Conservation (phyloP, 1,139 yeast genomes). For the Diutina ranongensis region DNA sequence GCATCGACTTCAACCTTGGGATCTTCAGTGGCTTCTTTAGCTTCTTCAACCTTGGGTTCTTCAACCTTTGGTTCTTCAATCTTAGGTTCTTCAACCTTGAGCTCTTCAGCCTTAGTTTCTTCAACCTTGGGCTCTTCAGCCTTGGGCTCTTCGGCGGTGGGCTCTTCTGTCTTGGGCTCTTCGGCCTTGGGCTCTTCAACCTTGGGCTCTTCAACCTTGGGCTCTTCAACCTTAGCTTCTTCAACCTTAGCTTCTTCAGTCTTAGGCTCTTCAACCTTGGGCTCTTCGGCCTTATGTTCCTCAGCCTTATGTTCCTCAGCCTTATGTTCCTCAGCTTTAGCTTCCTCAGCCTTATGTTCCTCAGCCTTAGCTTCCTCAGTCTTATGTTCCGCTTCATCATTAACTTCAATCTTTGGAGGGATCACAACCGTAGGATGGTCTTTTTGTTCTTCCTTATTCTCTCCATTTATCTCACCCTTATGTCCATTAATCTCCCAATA, state of each 20-base stretch:
- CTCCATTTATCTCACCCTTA: neutral
- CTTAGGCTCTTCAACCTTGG: too few relatives aligned
- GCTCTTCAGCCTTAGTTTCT: conserved; percentile 1
- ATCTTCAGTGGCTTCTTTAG: neutral
- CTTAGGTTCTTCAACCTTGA: neutral
- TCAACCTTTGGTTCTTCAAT: neutral
- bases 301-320: too few relatives aligned
- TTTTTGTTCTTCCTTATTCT: neutral
- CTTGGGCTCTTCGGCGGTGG: conserved; percentile 6
- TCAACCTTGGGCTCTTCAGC: neutral
- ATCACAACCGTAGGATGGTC: neutral
- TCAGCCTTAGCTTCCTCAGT: neutral
- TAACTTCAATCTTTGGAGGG: too few relatives aligned
- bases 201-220: neutral
- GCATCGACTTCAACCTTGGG: neutral
- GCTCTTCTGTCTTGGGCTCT: conserved; percentile 2
- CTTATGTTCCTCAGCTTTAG: too few relatives aligned
- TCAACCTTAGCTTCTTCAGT: too few relatives aligned
- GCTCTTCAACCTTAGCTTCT: too few relatives aligned
- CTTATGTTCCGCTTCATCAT: too few relatives aligned
- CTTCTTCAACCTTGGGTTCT: neutral
- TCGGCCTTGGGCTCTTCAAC: too few relatives aligned
- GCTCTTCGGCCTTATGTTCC: too few relatives aligned
- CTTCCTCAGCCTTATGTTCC: too few relatives aligned
- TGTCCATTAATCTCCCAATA: conserved; percentile 21